Conservation (phyloP, 495 filamentous ascomycete genomes). For the Pyrenula aspistea region DNA sequence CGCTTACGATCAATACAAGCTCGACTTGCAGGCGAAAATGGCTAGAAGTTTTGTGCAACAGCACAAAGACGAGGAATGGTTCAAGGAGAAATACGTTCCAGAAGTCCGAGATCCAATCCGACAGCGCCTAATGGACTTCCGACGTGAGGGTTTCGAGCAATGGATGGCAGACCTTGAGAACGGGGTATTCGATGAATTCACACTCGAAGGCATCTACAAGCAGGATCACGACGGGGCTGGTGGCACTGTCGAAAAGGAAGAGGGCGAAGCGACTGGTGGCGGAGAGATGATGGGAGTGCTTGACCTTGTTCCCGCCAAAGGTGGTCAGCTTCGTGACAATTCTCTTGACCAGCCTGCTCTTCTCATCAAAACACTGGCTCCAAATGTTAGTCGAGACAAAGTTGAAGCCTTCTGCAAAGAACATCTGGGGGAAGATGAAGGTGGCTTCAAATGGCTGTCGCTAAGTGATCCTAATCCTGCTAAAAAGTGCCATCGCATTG, state of each 20-base stretch:
- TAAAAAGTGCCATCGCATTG: conserved; percentile 95
- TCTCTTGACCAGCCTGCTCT: conserved; percentile 75
- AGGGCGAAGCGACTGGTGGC: conserved; percentile 78
- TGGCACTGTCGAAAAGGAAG: conserved; percentile 83
- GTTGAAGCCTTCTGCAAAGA: conserved; percentile 88
- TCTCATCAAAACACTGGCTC: conserved; percentile 95
- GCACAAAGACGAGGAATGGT: conserved; percentile 94
- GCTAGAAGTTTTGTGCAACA: conserved; percentile 75
- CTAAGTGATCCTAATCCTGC: conserved; percentile 92
- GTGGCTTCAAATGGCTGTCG: conserved; percentile 83
- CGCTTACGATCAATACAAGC: conserved; percentile 89
- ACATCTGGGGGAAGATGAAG: conserved; percentile 73
- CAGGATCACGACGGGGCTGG: conserved; percentile 80
- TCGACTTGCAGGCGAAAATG: conserved; percentile 86
- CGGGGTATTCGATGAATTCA: conserved; percentile 86
- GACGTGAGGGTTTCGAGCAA: conserved; percentile 59
- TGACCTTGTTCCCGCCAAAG: conserved; percentile 69
- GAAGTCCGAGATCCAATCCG: conserved; percentile 63
- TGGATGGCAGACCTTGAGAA: conserved; percentile 76
- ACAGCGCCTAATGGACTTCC: conserved; percentile 57
- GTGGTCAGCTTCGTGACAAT: conserved; percentile 75
- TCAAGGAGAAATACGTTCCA: conserved; percentile 85
- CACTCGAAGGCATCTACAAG: conserved; percentile 90
- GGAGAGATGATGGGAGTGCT: conserved; percentile 88
- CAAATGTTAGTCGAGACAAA: conserved; percentile 87